A percentile compares a stretch with the other conserved stretches of the same genome.
Evolutionary conservation across 371 early-diverging fungal species (phyloP).

Genomic region (Rhizopus delemar): DNA sequence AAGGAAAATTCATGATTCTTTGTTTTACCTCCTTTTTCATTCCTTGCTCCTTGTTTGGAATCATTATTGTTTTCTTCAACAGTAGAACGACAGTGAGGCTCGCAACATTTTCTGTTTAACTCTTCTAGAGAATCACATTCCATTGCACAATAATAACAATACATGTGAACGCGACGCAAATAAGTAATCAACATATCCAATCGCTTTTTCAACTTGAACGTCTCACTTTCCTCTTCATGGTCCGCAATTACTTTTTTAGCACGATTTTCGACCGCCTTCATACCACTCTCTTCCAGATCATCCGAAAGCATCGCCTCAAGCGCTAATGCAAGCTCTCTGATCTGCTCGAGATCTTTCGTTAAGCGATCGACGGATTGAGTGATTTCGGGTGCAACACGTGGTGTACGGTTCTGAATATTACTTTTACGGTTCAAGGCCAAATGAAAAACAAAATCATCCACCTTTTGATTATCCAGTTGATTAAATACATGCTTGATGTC

Average conservation of each 20-base stretch:
- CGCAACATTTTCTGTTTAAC: constrained; percentile 73
- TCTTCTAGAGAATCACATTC: constrained; percentile 85
- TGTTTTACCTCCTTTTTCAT: constrained; percentile 27
- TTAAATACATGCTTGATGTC: constrained; percentile 75
- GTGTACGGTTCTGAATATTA: constrained; percentile 44
- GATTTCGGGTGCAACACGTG: constrained; percentile 66
- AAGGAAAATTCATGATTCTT: not conserved
- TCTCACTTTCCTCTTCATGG: constrained; percentile 22
- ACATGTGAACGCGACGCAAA: constrained; percentile 87
- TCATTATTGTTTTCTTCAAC: constrained; percentile 21
- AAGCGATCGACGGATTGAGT: constrained; percentile 66
- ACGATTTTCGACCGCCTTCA: constrained; percentile 33
- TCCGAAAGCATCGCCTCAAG: constrained; percentile 43
- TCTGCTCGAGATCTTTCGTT: constrained; percentile 67
- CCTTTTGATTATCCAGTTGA: constrained; percentile 62
- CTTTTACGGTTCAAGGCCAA: constrained; percentile 67
- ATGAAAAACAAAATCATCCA: constrained; percentile 77
- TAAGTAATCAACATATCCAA: constrained; percentile 86
- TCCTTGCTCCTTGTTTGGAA: constrained; percentile 25
- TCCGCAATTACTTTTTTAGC: constrained; percentile 35
- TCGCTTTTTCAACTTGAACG: constrained; percentile 52
- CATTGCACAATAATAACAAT: constrained; percentile 90
- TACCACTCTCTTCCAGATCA: constrained; percentile 27
- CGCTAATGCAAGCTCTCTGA: constrained; percentile 64
- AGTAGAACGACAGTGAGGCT: constrained; percentile 67